Evolutionary conservation across 495 filamentous ascomycete genomes (phyloP).

Genomic region (Margaritispora aquatica): DNA sequence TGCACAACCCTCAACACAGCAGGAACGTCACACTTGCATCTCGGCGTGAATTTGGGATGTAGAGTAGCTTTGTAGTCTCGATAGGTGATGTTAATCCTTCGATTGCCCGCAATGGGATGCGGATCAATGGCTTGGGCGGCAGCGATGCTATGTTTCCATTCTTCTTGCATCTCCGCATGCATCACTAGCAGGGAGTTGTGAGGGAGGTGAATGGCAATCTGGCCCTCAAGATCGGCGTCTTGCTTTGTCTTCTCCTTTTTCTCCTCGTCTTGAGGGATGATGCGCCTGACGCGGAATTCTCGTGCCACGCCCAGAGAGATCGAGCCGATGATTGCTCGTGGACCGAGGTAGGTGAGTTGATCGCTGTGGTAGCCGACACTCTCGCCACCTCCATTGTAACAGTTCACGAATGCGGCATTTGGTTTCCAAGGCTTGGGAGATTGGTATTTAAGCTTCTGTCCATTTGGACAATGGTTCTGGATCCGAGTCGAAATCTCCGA

Average conservation of each 20-base stretch:
- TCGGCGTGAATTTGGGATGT: conserved; percentile 62
- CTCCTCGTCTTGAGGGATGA: conserved; percentile 49
- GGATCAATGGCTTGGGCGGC: conserved; percentile 69
- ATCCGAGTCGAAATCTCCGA: conserved; percentile 62
- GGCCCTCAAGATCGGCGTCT: conserved; percentile 59
- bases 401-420: conserved; percentile 92
- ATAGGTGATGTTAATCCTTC: conserved; percentile 90
- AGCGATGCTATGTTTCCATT: conserved; percentile 73
- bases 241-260: conserved; percentile 19
- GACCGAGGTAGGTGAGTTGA: conserved; percentile 88
- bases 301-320: conserved; percentile 82
- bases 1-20: conserved; percentile 74
- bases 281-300: conserved; percentile 80
- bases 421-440: conserved; percentile 66
- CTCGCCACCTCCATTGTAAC: conserved; percentile 73
- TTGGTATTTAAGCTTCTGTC: conserved; percentile 70
- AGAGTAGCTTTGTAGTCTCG: conserved; percentile 73
- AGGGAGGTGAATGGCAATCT: conserved; percentile 85
- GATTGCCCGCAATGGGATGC: conserved; percentile 73
- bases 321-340: conserved; percentile 80
- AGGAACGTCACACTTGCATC: conserved; percentile 60
- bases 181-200: conserved; percentile 92
- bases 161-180: conserved; percentile 87
- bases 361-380: conserved; percentile 89
- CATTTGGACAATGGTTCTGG: conserved; percentile 35